Percentiles rank a stretch among this genome's conserved stretches.
Conservation (phyloP, 2,329 filamentous ascomycete species). For the Arthroderma sp. region DNA sequence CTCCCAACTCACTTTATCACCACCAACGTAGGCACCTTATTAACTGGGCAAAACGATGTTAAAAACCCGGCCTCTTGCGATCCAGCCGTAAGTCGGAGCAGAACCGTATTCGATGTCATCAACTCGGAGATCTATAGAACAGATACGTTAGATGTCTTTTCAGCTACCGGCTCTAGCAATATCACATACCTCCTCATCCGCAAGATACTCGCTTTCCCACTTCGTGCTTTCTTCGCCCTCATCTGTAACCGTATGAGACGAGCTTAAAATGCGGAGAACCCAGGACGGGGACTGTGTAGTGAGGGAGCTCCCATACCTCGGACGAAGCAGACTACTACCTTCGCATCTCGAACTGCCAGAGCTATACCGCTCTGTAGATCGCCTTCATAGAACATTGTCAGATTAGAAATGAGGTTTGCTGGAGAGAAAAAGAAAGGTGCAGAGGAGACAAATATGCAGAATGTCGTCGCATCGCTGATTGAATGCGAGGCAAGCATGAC, state of each 20-base stretch:
- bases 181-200: conserved; percentile 39
- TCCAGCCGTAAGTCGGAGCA: conserved; percentile 56
- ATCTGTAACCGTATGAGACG: not conserved
- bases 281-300: not conserved
- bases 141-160: not conserved
- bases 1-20: conserved; percentile 46
- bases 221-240: conserved; percentile 45
- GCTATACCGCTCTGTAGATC: conserved; percentile 69
- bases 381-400: conserved; percentile 66
- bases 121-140: conserved; percentile 41
- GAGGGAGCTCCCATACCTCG: conserved; percentile 41
- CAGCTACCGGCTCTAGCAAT: not conserved
- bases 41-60: conserved; percentile 68
- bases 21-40: conserved; percentile 57
- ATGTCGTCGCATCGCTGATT: no score
- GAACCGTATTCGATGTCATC: conserved; percentile 50
- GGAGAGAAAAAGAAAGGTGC: not conserved
- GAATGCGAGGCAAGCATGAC: not conserved
- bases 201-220: conserved; percentile 58
- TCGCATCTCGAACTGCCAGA: conserved; percentile 58
- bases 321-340: conserved; percentile 75
- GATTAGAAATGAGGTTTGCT: not conserved
- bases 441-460: not conserved
- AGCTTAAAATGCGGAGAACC: not conserved
- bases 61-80: conserved; percentile 73